Evolutionary conservation across 176 grass and related monocot genomes (phyloP).

Genomic region (Typha latifolia): DNA sequence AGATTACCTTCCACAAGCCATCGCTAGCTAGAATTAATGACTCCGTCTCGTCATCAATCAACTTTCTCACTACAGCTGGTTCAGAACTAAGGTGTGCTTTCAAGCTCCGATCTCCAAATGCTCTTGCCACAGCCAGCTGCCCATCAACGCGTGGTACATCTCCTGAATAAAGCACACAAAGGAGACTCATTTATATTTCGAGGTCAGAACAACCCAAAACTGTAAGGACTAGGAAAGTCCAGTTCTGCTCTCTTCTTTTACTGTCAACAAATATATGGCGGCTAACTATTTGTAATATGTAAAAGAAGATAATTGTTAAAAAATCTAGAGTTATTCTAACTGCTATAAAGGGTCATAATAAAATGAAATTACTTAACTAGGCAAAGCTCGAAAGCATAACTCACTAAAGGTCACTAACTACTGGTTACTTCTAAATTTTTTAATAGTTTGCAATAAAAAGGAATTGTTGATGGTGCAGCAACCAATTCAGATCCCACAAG

Average conservation of each 20-base stretch:
- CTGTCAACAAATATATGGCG: too few relatives aligned
- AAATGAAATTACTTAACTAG: too few relatives aligned
- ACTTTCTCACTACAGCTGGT: constrained; percentile 38
- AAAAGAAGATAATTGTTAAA: too few relatives aligned
- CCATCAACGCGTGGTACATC: constrained; percentile 94
- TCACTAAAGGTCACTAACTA: background rate
- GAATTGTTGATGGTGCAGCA: too few relatives aligned
- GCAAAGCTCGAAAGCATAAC: background rate
- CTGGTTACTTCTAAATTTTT: background rate
- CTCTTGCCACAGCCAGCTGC: constrained; percentile 88
- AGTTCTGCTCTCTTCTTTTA: background rate
- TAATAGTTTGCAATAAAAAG: too few relatives aligned
- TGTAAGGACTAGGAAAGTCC: background rate
- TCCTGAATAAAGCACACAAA: constrained; percentile 30
- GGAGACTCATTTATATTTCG: background rate
- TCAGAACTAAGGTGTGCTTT: constrained; percentile 94
- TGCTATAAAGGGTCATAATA: too few relatives aligned
- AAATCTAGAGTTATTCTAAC: too few relatives aligned
- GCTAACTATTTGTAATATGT: too few relatives aligned
- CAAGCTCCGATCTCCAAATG: constrained; percentile 88
- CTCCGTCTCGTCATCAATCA: constrained; percentile 49
- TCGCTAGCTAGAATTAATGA: constrained; percentile 95
- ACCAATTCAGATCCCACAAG: too few relatives aligned
- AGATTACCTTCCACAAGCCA: constrained; percentile 91
- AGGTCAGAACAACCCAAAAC: background rate